phyloP scores from a whole-genome alignment of 495 filamentous ascomycete species.

The Chaetomium fimeti region DNA sequence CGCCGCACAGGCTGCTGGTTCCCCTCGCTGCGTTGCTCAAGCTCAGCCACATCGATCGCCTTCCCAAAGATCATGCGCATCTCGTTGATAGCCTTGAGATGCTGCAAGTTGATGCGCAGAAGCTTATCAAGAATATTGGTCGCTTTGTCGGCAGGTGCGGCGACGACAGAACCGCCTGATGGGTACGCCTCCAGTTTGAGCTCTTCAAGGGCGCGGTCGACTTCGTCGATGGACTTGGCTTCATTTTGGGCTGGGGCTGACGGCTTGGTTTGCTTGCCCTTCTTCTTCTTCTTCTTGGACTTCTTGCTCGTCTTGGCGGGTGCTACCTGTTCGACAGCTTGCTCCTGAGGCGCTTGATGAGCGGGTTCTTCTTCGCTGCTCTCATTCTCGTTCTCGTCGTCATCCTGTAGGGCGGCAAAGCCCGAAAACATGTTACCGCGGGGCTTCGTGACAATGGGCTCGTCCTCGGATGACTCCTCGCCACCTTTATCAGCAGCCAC shows the following conservation, averaged over 20 bases:
- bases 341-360: conserved; percentile 48
- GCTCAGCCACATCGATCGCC: conserved; percentile 63
- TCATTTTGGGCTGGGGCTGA: conserved; percentile 23
- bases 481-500: conserved; percentile 44
- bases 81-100: conserved; percentile 85
- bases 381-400: conserved; percentile 45
- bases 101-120: conserved; percentile 70
- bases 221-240: conserved; percentile 64
- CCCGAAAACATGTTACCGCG: conserved; percentile 48
- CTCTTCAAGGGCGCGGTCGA: conserved; percentile 73
- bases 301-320: conserved; percentile 58
- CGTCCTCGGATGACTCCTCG: conserved; percentile 41
- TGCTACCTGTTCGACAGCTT: conserved; percentile 42
- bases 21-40: conserved; percentile 52
- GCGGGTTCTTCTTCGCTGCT: conserved; percentile 41
- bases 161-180: conserved; percentile 7
- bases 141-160: conserved; percentile 11
- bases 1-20: conserved; percentile 48
- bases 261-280: conserved; percentile 39
- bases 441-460: conserved; percentile 41
- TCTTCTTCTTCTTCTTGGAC: conserved; percentile 61
- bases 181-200: conserved; percentile 46
- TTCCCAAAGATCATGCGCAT: conserved; percentile 92
- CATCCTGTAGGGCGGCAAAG: conserved; percentile 48
- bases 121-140: conserved; percentile 51